phyloP scores from a whole-genome alignment of 495 filamentous ascomycete genomes.

The Aspergillus mulundensis region DNA sequence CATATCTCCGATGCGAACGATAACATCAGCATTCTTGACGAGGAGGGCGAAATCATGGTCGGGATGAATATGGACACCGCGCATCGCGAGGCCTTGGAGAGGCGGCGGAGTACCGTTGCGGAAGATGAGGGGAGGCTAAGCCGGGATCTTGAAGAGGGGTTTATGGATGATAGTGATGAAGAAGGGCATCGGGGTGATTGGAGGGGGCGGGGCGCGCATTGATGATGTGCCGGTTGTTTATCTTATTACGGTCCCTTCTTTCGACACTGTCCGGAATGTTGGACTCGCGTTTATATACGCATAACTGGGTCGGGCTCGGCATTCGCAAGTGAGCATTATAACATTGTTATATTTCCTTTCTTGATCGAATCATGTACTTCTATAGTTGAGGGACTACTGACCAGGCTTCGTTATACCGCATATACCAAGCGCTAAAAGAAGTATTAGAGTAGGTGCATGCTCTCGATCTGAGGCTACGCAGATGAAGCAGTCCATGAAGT shows the following conservation, averaged over 20 bases:
- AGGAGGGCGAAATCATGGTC: conserved; percentile 62
- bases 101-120: conserved; percentile 36
- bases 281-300: too few relatives aligned
- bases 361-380: too few relatives aligned
- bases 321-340: too few relatives aligned
- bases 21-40: conserved; percentile 60
- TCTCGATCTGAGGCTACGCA: too few relatives aligned
- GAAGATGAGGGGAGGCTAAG: conserved; percentile 60
- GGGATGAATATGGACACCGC: conserved; percentile 52
- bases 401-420: too few relatives aligned
- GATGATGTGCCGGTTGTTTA: neutral
- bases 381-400: too few relatives aligned
- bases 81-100: conserved; percentile 47
- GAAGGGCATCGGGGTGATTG: conserved; percentile 20
- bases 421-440: too few relatives aligned
- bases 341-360: too few relatives aligned
- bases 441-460: too few relatives aligned
- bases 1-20: conserved; percentile 54
- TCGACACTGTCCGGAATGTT: neutral
- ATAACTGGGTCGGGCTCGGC: neutral
- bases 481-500: too few relatives aligned
- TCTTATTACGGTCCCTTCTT: neutral
- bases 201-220: neutral
- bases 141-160: conserved; percentile 79
- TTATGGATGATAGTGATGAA: conserved; percentile 81